Evolutionary conservation across 306 rosid genomes (phyloP).

Genomic region (Mimosa bimucronata): DNA sequence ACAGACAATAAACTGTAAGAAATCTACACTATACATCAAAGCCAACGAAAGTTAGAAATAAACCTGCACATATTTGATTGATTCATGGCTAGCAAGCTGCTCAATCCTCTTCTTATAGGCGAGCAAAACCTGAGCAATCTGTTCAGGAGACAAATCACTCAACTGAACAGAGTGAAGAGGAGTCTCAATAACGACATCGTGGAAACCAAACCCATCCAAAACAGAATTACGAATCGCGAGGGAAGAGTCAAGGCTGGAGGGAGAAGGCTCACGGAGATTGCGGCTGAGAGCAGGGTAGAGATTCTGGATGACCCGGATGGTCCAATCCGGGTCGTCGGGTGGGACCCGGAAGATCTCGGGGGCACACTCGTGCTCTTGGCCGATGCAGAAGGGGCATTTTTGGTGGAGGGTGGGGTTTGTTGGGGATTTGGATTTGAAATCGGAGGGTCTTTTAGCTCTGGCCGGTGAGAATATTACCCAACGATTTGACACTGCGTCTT

Average conservation of each 20-base stretch:
- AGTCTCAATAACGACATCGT: constrained; percentile 74
- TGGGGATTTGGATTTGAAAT: constrained; percentile 70
- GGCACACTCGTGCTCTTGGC: constrained; percentile 79
- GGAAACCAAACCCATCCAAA: constrained; percentile 69
- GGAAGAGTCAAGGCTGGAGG: background rate
- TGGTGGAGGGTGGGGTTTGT: constrained; percentile 38
- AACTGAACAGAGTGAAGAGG: constrained; percentile 71
- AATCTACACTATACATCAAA: background rate
- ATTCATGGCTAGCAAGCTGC: constrained; percentile 39
- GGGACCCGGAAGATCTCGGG: constrained; percentile 87
- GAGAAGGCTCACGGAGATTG: constrained; percentile 1
- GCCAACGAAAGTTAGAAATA: background rate
- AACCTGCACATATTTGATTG: constrained; percentile 82
- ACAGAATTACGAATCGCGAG: constrained; percentile 32
- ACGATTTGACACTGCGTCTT: constrained; percentile 52
- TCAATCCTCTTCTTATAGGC: constrained; percentile 51
- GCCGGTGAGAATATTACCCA: constrained; percentile 72
- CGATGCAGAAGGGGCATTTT: constrained; percentile 78
- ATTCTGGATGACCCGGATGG: constrained; percentile 73
- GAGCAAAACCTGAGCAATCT: constrained; percentile 50
- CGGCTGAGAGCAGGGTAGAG: constrained; percentile 78
- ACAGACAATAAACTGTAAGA: background rate
- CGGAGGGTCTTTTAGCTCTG: constrained; percentile 58
- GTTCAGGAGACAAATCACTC: constrained; percentile 48
- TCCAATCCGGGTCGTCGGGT: constrained; percentile 56